Evolutionary conservation across 2,329 filamentous ascomycete species (phyloP), one percentile per base, ranked within the genome.

Genomic region (Pyricularia pennisetigena): DNA sequence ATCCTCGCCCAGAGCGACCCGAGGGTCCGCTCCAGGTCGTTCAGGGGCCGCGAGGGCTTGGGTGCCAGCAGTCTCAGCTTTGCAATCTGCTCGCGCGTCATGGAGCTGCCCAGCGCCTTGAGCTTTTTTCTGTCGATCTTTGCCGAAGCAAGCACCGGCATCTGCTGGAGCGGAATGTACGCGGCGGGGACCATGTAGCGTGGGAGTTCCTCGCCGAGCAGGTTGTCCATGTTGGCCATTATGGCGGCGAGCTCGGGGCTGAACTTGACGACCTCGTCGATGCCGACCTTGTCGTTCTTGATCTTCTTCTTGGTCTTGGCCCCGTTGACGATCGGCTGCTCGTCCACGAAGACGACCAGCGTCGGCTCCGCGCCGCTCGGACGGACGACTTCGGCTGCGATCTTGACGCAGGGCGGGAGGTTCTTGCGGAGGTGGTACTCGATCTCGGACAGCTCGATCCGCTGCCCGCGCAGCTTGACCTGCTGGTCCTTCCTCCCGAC

Each of bases 381-480:
- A 16, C 65, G 69, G 30, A 75, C 73, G 14, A 76, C 72, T 62
- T 77, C 75, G 2, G 72, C 76, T 2, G 73, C 74, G 23, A 75
- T 72, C 23, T 35, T 72, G 20, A 71, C 72, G 10, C 70, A 71
- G 16, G 67, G 59, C 6, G 74, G 72, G 12, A 75, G 69, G 62
- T 57, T 65, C 28, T 35, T 24, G n/a, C 41, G 66, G 16, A 70
- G 66, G 20, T 70, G 67, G 64, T 68, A 63, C 61, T 72, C 71
- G 16, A 71, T 66, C 16, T 70, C 70, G 23, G 66, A 70, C 0
- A 83, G 76, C 74, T 83, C 87, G 68, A 85, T 77, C 67, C 84
- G 74, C 68, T 81, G 86, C 62, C 87, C 86, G 23, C 80, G 78
- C 10, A 87, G 74, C 71, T 88, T 88, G 57, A 87, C 79, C 72